These are phyloP conservation scores for Arachis monticola DNA, from an alignment of 331 rosid species.

Conservation along the genomic window DNA sequence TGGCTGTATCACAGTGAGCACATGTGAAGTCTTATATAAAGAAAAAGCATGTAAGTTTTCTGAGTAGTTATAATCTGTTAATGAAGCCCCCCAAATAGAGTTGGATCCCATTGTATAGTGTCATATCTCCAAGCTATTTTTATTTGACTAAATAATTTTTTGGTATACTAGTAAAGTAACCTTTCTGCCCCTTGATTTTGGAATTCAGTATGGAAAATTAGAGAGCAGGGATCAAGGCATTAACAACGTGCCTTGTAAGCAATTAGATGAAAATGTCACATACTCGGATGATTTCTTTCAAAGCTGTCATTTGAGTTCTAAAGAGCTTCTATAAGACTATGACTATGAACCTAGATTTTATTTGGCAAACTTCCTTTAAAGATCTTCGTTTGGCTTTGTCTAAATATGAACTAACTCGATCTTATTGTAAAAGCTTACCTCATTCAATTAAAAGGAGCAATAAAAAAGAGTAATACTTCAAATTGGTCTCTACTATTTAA, in stretches of 20 bases:
- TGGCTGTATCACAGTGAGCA: constrained; percentile 34
- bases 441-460: no score
- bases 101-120: constrained; percentile 55
- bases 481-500: no score
- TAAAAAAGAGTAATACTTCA: no score
- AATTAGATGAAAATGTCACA: constrained; percentile 19
- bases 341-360: no score
- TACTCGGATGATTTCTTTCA: not conserved
- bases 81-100: constrained; percentile 42
- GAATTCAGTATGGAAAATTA: no score
- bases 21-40: constrained; percentile 18
- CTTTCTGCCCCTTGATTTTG: no score
- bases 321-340: no score
- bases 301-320: not conserved
- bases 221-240: constrained; percentile 14
- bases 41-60: constrained; percentile 28
- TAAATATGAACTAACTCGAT: no score
- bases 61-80: constrained; percentile 31
- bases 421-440: no score
- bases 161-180: not conserved
- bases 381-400: no score
- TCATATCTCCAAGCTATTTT: constrained; percentile 1
- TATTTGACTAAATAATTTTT: constrained; percentile 28
- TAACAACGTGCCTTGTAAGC: constrained; percentile 18
- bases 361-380: no score